phyloP scores from a whole-genome alignment of 257 asterid genomes.

The Sherardia arvensis region DNA sequence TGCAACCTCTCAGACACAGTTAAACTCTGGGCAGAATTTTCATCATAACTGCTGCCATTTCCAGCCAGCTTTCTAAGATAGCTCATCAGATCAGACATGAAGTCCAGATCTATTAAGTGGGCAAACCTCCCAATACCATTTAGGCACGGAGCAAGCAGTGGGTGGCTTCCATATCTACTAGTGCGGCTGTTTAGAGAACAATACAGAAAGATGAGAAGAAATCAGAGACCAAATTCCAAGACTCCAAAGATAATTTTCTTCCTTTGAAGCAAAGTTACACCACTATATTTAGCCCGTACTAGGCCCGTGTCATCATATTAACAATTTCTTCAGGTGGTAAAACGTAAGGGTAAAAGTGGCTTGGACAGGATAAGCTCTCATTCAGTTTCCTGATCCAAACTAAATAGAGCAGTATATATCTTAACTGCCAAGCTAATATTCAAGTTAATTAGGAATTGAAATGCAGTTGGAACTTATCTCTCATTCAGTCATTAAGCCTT shows the following conservation, averaged over 20 bases:
- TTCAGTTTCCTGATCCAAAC: not conserved
- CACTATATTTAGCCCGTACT: not conserved
- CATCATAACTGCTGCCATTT: slow-evolving; percentile 34
- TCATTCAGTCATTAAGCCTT: not conserved
- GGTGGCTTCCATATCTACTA: slow-evolving; percentile 45
- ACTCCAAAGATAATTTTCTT: not conserved
- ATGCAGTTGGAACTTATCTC: not conserved
- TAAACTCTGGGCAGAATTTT: slow-evolving; percentile 31
- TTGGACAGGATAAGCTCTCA: not conserved
- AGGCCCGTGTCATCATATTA: too few relatives aligned
- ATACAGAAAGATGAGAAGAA: slow-evolving; percentile 17
- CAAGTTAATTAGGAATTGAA: not conserved
- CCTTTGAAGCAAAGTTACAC: not conserved
- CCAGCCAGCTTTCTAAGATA: slow-evolving; percentile 77
- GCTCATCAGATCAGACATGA: slow-evolving; percentile 87
- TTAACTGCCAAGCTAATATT: not conserved
- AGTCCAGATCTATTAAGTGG: slow-evolving; percentile 84
- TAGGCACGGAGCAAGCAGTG: slow-evolving; percentile 82
- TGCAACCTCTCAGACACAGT: slow-evolving; percentile 73
- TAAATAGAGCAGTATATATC: not conserved
- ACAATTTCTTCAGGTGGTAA: not conserved
- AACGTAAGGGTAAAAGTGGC: not conserved
- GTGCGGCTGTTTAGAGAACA: slow-evolving; percentile 43
- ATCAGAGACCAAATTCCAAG: not conserved
- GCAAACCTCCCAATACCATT: slow-evolving; percentile 85